Base-by-base conservation (phyloP, 192 early-diverging fungal species). In the Backusella parvicylindrica region DNA sequence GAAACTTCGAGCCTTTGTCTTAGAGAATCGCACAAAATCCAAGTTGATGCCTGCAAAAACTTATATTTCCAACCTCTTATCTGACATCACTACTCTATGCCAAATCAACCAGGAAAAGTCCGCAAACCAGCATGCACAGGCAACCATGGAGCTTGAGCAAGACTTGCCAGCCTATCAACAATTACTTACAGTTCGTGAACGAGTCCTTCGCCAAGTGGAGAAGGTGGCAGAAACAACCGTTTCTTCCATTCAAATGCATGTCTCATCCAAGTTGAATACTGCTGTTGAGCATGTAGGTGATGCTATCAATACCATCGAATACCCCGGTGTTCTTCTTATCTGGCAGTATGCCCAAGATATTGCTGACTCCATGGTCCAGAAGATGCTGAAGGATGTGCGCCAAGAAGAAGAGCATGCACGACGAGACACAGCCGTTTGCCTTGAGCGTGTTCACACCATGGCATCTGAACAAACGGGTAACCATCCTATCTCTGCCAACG, bases 1-100 rank as follows among this genome's bases (percentile, higher is more conserved):
- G 70, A 85, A 88, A 67, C 87, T 99, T 63, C 92, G 96, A 41
- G 89, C 90, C 3, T 99, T 99, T 79, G 94, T 97, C 21, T 88
- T 99, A 28, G 95, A 98, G 84, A 98, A 99, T 82, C 92, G 98
- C 23, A 89, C 92, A 66, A 93, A 93, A 74, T 94, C 94, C 47
- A 99, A 99, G 85, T 84, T 99, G 36, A 92, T 94, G 2, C 98
- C 98, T 1, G 96, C 95, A 32, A 94, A 96, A 83, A 88, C 93
- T 73, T 99, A 97, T 75, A 84, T 98, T 6, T 83, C 85, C 64
- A 97, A 97, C 78, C 85, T 98, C 50, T 85, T 99, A 36, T 78
- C 77, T 71, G 98, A 99, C 74, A 83, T 98, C 68, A 81, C 86
- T 68, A 77, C 90, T 9, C 79, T 98, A 15, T 88, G 93, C 4